Evolutionary conservation across 2,329 filamentous ascomycete genomes (phyloP).

Genomic region (Samsoniella hepiali): DNA sequence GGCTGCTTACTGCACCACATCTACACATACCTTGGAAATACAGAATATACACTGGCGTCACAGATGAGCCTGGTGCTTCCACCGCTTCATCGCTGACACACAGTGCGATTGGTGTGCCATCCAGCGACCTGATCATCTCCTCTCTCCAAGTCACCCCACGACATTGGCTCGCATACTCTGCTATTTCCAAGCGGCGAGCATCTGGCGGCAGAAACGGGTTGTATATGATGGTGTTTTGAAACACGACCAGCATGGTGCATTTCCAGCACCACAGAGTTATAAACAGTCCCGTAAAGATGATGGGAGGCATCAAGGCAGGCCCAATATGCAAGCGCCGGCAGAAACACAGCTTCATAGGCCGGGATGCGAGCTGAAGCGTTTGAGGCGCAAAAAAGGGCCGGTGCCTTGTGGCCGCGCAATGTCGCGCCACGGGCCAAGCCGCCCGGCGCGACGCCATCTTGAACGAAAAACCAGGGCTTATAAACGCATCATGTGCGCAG

Average conservation of each 20-base stretch:
- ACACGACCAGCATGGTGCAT: constrained; percentile 70
- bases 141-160: constrained; percentile 65
- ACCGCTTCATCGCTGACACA: constrained; percentile 47
- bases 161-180: constrained; percentile 59
- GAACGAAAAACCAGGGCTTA: not conserved
- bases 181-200: constrained; percentile 63
- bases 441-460: not conserved
- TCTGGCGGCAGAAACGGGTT: constrained; percentile 74
- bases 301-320: constrained; percentile 58
- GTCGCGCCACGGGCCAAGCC: not conserved
- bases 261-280: constrained; percentile 63
- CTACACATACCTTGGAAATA: constrained; percentile 51
- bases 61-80: constrained; percentile 6
- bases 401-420: not conserved
- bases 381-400: not conserved
- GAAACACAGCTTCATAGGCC: not conserved
- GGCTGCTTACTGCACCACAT: not conserved
- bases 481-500: not conserved
- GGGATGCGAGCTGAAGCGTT: not conserved
- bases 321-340: constrained; percentile 29
- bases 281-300: constrained; percentile 63
- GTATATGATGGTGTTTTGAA: constrained; percentile 81
- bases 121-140: constrained; percentile 55
- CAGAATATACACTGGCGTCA: constrained; percentile 48
- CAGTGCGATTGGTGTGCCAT: constrained; percentile 63